These are phyloP conservation scores for Aspergillus floridensis DNA, from an alignment of 2,329 filamentous ascomycete species.

Conservation along the genomic window DNA sequence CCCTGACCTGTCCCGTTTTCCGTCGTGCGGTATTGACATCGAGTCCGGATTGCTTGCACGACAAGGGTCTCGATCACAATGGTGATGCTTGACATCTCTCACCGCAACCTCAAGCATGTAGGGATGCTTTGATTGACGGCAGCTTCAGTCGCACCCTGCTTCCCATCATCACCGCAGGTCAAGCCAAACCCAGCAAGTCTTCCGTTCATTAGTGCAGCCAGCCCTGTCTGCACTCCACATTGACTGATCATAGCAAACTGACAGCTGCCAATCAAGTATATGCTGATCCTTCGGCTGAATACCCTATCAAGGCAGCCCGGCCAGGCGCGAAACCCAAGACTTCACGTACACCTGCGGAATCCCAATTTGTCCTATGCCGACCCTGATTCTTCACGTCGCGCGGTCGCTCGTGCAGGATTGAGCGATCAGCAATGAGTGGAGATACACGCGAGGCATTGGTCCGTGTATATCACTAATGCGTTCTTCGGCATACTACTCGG, in stretches of 20 bases:
- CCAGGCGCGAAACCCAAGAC: not conserved
- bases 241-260: not conserved
- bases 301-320: conserved; percentile 11
- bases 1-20: not conserved
- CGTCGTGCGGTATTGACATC: not conserved
- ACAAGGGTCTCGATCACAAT: not conserved
- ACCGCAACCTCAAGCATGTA: not conserved
- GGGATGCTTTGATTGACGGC: not conserved
- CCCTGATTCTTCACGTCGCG: not conserved
- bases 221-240: not conserved
- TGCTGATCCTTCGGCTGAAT: conserved; percentile 17
- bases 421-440: conserved; percentile 1
- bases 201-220: not conserved
- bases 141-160: not conserved
- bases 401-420: conserved; percentile 2
- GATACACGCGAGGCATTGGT: conserved; percentile 1
- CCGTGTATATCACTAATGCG: conserved; percentile 1
- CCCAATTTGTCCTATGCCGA: not conserved
- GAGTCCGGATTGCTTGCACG: not conserved
- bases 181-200: not conserved
- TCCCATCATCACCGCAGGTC: not conserved
- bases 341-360: not conserved
- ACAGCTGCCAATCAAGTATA: conserved; percentile 1
- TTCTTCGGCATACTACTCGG: not conserved
- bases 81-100: not conserved